phyloP scores from a whole-genome alignment of 768 basidiomycete genomes.

The Clitopilus hobsonii region DNA sequence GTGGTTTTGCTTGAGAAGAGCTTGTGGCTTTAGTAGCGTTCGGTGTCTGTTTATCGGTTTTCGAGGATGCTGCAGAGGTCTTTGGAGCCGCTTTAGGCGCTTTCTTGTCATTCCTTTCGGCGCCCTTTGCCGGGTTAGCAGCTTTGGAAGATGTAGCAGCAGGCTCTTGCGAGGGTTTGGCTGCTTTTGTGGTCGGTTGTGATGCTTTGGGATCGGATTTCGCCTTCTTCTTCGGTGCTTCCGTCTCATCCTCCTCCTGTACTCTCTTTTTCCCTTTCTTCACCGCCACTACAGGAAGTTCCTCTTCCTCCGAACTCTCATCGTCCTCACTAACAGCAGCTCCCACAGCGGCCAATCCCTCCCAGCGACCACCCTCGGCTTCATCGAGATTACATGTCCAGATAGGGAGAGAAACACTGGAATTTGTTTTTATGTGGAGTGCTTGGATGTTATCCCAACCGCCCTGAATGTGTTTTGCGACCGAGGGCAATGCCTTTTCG shows the following conservation, averaged over 20 bases:
- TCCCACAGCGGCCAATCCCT: conserved; percentile 32
- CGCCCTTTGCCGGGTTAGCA: conserved; percentile 7
- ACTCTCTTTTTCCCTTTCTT: conserved; percentile 15
- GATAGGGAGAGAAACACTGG: conserved; percentile 81
- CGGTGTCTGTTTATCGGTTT: neutral
- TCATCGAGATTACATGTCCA: conserved; percentile 79
- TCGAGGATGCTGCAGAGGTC: neutral
- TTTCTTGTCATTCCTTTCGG: conserved; percentile 8
- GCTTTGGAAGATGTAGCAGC: conserved; percentile 2
- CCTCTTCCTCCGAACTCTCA: conserved; percentile 28
- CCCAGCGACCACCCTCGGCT: conserved; percentile 56
- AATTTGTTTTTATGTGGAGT: conserved; percentile 85
- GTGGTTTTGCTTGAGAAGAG: too few species aligned
- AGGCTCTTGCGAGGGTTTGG: conserved; percentile 7
- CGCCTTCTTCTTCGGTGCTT: conserved; percentile 42
- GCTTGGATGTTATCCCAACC: conserved; percentile 91
- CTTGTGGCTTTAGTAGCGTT: neutral
- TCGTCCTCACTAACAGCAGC: conserved; percentile 18
- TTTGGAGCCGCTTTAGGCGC: neutral
- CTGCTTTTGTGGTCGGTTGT: conserved; percentile 4
- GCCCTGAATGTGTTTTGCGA: conserved; percentile 66
- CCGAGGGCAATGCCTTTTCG: conserved; percentile 67
- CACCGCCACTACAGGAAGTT: neutral
- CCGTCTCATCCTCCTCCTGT: conserved; percentile 25
- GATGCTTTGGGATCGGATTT: conserved; percentile 19